Evolutionary conservation across 2,329 filamentous ascomycete species (phyloP).

Genomic region (Monilinia fructigena): DNA sequence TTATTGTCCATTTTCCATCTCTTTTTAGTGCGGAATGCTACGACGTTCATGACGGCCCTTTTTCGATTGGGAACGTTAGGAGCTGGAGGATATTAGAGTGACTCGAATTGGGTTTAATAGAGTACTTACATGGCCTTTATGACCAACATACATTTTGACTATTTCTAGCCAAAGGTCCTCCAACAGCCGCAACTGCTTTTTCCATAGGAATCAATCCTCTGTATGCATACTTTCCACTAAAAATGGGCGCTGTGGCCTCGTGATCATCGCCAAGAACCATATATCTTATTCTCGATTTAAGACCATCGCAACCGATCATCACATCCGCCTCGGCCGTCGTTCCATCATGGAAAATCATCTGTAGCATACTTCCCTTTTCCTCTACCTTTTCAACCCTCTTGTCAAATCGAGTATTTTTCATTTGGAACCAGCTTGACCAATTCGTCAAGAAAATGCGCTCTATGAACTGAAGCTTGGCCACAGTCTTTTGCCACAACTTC

Average conservation of each 20-base stretch:
- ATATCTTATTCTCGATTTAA: slow-evolving; percentile 51
- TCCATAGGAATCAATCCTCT: slow-evolving; percentile 59
- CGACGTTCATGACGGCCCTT: slow-evolving; percentile 56
- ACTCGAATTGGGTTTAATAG: slow-evolving; percentile 51
- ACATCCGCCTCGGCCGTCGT: slow-evolving; percentile 35
- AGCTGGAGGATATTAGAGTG: slow-evolving; percentile 4
- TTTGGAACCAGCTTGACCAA: slow-evolving; percentile 43
- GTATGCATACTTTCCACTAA: slow-evolving; percentile 58
- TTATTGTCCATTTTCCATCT: slow-evolving; percentile 41
- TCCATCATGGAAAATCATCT: slow-evolving; percentile 48
- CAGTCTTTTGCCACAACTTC: slow-evolving; percentile 29
- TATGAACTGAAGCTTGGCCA: slow-evolving; percentile 36
- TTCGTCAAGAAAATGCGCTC: slow-evolving; percentile 39
- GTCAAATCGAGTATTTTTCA: slow-evolving; percentile 39
- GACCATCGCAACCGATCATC: slow-evolving; percentile 26
- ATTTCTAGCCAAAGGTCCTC: slow-evolving; percentile 48
- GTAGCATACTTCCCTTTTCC: slow-evolving; percentile 34
- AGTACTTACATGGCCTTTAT: slow-evolving; percentile 53
- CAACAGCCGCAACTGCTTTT: slow-evolving; percentile 48
- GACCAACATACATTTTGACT: slow-evolving; percentile 56
- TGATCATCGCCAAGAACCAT: slow-evolving; percentile 50
- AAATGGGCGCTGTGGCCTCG: slow-evolving; percentile 48
- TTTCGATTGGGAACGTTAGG: slow-evolving; percentile 44
- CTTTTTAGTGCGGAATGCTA: slow-evolving; percentile 36
- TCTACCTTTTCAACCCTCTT: slow-evolving; percentile 42